Percentiles rank a stretch among this genome's conserved stretches.
Evolutionary conservation across 306 rosid genomes (phyloP).

Genomic region (Dryas octopetala): DNA sequence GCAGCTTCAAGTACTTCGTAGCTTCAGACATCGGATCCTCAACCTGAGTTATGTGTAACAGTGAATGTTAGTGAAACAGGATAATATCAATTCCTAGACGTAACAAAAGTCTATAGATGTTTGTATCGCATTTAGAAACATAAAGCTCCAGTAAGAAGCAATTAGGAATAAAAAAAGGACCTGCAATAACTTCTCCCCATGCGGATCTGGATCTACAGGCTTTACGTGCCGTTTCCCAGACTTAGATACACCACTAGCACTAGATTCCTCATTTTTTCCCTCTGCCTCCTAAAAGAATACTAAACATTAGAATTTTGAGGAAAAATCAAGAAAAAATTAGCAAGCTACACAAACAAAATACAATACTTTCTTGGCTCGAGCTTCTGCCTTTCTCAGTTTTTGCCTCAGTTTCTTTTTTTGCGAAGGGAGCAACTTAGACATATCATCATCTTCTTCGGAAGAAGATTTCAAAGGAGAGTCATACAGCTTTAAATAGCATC

Average conservation of each 20-base stretch:
- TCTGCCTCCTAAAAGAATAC: conserved; percentile 78
- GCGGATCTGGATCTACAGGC: conserved; percentile 91
- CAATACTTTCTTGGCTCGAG: conserved; percentile 85
- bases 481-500: conserved; percentile 85
- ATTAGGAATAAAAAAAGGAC: conserved; percentile 38
- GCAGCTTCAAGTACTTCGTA: conserved; percentile 87
- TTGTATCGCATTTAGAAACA: conserved; percentile 2
- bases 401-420: conserved; percentile 98
- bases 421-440: conserved; percentile 86
- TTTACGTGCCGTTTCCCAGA: conserved; percentile 86
- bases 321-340: conserved; percentile 15
- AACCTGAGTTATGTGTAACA: conserved; percentile 43
- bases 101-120: neutral
- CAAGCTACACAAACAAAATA: conserved; percentile 27
- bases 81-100: conserved; percentile 18
- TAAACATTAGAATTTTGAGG: conserved; percentile 24
- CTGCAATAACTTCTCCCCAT: conserved; percentile 91
- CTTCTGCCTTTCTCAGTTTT: conserved; percentile 94
- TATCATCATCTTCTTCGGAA: conserved; percentile 70
- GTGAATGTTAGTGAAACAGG: conserved; percentile 7
- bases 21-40: conserved; percentile 88
- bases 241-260: conserved; percentile 56
- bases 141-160: neutral
- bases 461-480: conserved; percentile 84
- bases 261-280: conserved; percentile 78